A percentile compares a stretch with the other conserved stretches of the same genome.
Conservation (phyloP, 805 yeast species). For the Saccharomycopsis capsularis region DNA sequence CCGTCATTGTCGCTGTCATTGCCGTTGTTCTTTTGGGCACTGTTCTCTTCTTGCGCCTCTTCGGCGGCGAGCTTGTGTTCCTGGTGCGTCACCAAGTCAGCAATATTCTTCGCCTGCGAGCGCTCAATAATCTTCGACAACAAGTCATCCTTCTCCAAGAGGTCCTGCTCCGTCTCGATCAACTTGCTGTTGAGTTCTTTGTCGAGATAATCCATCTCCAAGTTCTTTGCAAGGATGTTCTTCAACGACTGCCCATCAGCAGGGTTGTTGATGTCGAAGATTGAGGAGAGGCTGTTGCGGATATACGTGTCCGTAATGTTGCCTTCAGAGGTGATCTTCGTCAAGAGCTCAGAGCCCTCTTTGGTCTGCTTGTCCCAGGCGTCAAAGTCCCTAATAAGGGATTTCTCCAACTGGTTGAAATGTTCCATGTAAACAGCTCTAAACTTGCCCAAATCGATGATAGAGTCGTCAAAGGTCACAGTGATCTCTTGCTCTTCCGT, state of each 20-base stretch:
- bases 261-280: slow-evolving; percentile 27
- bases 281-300: slow-evolving; percentile 12
- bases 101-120: slow-evolving; percentile 32
- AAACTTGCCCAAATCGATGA: slow-evolving; percentile 1
- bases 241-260: slow-evolving; percentile 27
- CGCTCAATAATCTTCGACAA: slow-evolving; percentile 24
- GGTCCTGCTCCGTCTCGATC: slow-evolving; percentile 19
- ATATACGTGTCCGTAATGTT: slow-evolving; percentile 1
- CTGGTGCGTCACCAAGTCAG: slow-evolving; percentile 29
- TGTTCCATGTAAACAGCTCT: not conserved
- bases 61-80: slow-evolving; percentile 2
- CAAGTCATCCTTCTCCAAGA: slow-evolving; percentile 15
- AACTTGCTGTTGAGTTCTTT: slow-evolving; percentile 25
- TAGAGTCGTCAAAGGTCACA: not conserved
- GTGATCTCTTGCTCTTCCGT: not conserved
- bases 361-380: slow-evolving; percentile 1
- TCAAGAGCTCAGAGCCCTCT: not conserved
- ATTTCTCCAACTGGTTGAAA: not conserved
- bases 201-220: slow-evolving; percentile 3
- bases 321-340: not conserved
- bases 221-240: slow-evolving; percentile 3
- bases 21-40: slow-evolving; percentile 2
- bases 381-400: slow-evolving; percentile 1
- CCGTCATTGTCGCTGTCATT: slow-evolving; percentile 6
- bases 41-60: not conserved